A percentile compares a stretch with the other conserved stretches of the same genome.
These are phyloP conservation scores for Carex parvula DNA, from an alignment of 176 grass and related monocot genomes.

Conservation along the genomic window DNA sequence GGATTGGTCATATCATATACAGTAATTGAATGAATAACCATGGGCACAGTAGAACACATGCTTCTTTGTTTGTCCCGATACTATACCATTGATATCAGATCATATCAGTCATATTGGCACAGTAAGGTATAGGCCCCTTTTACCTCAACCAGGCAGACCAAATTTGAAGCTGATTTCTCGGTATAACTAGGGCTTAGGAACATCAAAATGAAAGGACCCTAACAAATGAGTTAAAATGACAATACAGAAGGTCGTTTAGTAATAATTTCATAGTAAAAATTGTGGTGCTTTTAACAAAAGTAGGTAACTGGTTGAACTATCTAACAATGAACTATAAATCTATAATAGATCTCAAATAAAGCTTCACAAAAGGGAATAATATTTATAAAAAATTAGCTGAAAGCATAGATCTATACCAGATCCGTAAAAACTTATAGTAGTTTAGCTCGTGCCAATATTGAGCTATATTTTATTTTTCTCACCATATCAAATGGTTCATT, in stretches of 20 bases:
- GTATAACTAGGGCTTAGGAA: not conserved
- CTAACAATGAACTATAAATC: not conserved
- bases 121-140: not conserved
- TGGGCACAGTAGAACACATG: not conserved
- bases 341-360: not conserved
- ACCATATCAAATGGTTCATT: not conserved
- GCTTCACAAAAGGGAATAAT: not conserved
- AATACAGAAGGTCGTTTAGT: not conserved
- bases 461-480: not conserved
- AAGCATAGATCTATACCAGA: not conserved
- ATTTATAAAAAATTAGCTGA: not conserved
- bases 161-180: not conserved
- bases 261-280: not conserved
- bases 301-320: not conserved
- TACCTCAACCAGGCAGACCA: constrained; percentile 6
- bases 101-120: not conserved
- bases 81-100: not conserved
- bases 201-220: not conserved
- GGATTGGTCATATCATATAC: not conserved
- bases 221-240: not conserved
- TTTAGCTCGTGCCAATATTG: not conserved
- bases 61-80: not conserved
- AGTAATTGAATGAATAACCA: not conserved
- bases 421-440: not conserved
- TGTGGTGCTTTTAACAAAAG: not conserved